Base-by-base conservation (phyloP, 1,139 yeast genomes). In the Candida frijolesensis region DNA sequence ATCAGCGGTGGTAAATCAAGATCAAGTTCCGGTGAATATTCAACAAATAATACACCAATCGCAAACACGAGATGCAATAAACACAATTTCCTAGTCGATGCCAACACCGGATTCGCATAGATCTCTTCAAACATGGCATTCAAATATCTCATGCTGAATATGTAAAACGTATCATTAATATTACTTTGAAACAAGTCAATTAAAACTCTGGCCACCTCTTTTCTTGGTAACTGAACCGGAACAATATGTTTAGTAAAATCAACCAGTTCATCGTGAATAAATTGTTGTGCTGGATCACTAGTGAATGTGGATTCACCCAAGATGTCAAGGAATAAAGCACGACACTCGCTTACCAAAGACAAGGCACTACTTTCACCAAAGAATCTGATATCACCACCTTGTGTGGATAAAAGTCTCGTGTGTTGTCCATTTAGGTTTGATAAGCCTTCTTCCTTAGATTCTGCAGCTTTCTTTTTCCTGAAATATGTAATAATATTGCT, bases 1-100 rank as follows among this genome's bases (percentile, higher is more conserved):
- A 9, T 59, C 22, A 60, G 56, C n/a, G 56, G 52, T 12, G 54
- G 57, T 38, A 55, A 49, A 9, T 67, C 54, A 52, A 59, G 49
- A 14, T 57, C 48, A 2, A 58, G 46, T 18, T 61, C 59, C 3
- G 65, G 58, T 4, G 54, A 46, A 39, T 48, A 48, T 29, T 54
- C 56, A 27, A 47, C 45, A 54, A 64, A 74, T 10, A 73, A 60
- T 4, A 76, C 62, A 1, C 79, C 79, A 19, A 77, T 59, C 0
- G 79, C 77, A 49, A 77, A 60, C 0, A 73, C 68, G 47, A 75
- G 56, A 49, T 72, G 68, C 9, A 74, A 51, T 29, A 76, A 15
- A 57, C 58, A 39, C 52, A 53, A 44, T 45, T 54, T 34, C 46
- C 49, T 40, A 2, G 49, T 30, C 8, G 14, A 25, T 15, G 52